These are phyloP conservation scores for Lanmaoa rubissima DNA, from an alignment of 768 basidiomycete species.

Conservation along the genomic window DNA sequence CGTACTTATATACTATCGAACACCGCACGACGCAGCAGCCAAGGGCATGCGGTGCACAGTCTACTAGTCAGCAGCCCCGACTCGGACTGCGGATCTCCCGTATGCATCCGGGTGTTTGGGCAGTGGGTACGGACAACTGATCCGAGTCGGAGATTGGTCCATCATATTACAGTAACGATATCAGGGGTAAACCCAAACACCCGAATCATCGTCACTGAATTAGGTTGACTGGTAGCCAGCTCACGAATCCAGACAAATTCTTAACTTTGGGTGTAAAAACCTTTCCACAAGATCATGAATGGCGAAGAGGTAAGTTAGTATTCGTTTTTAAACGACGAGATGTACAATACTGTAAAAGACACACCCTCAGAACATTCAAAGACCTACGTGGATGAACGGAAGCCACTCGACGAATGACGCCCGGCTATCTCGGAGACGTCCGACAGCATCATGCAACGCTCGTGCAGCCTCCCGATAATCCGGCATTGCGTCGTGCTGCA, in stretches of 20 bases:
- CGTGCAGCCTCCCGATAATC: background rate
- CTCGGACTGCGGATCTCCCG: background rate
- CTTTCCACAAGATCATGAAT: too few relatives aligned
- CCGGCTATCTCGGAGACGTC: background rate
- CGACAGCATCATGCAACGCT: constrained; percentile 3
- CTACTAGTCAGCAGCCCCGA: background rate
- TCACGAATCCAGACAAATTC: too few relatives aligned
- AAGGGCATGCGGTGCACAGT: background rate
- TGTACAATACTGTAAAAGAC: background rate
- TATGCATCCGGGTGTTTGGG: background rate
- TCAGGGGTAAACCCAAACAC: background rate
- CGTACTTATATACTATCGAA: background rate
- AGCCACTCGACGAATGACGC: background rate
- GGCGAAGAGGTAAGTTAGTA: too few relatives aligned
- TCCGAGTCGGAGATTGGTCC: background rate
- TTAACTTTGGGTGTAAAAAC: too few relatives aligned
- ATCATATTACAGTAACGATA: background rate
- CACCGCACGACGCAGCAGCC: background rate
- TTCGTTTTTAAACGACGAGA: too few relatives aligned
- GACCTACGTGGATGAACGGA: background rate
- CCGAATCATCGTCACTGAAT: too few relatives aligned
- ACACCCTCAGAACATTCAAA: background rate
- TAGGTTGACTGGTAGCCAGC: too few relatives aligned
- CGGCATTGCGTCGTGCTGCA: background rate
- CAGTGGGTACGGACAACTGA: background rate